A percentile compares a stretch with the other conserved stretches of the same genome.
phyloP scores from a whole-genome alignment of 768 basidiomycete genomes.

The Boletus huronensis region DNA sequence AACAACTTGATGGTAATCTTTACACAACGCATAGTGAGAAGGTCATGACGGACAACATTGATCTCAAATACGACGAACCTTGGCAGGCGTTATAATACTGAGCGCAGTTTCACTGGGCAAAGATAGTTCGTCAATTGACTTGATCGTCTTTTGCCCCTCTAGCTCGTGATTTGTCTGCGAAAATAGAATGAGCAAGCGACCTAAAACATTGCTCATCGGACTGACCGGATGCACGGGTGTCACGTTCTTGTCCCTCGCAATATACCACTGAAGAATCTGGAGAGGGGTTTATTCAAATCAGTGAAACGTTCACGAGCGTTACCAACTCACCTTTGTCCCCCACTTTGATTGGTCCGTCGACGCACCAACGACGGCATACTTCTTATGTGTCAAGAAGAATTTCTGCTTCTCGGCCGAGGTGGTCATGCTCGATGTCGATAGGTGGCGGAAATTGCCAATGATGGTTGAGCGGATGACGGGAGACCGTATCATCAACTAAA shows the following conservation, averaged over 20 bases:
- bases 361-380: slow-evolving; percentile 79
- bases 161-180: slow-evolving; percentile 65
- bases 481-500: slow-evolving; percentile 3
- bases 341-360: slow-evolving; percentile 76
- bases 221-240: slow-evolving; percentile 75
- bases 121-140: slow-evolving; percentile 52
- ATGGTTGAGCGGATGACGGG: slow-evolving; percentile 3
- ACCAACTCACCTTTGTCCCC: slow-evolving; percentile 59
- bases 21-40: not conserved
- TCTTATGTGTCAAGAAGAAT: slow-evolving; percentile 56
- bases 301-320: not conserved
- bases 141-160: slow-evolving; percentile 59
- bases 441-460: slow-evolving; percentile 2
- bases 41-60: not conserved
- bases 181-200: not conserved
- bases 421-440: slow-evolving; percentile 21
- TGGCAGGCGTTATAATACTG: slow-evolving; percentile 75
- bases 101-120: slow-evolving; percentile 65
- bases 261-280: slow-evolving; percentile 79
- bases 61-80: slow-evolving; percentile 37
- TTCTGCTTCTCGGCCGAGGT: slow-evolving; percentile 43
- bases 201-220: not conserved
- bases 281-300: not conserved
- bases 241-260: slow-evolving; percentile 51
- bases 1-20: slow-evolving; percentile 71